A percentile compares a stretch with the other conserved stretches of the same genome.
phyloP scores from a whole-genome alignment of 2,329 filamentous ascomycete genomes.

The Rutstroemia sp. region DNA sequence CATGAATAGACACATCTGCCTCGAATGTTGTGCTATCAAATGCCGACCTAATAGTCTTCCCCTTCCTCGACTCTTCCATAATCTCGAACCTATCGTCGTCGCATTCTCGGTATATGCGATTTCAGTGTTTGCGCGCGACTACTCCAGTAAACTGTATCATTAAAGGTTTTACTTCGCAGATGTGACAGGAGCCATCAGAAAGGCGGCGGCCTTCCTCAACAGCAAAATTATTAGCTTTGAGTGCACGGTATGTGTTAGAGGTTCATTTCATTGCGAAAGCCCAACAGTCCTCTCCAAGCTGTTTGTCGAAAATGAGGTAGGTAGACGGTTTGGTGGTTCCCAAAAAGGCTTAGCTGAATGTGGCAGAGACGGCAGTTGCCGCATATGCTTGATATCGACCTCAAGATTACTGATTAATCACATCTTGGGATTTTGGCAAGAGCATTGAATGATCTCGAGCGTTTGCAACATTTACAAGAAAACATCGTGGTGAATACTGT shows the following conservation, averaged over 20 bases:
- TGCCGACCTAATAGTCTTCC: slow-evolving; percentile 56
- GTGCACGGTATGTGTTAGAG: no score
- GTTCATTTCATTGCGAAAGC: no score
- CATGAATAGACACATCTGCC: slow-evolving; percentile 73
- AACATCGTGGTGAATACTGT: no score
- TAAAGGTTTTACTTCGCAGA: neutral
- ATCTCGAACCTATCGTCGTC: slow-evolving; percentile 10
- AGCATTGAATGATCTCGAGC: no score
- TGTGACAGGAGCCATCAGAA: neutral
- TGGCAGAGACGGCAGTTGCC: slow-evolving; percentile 3
- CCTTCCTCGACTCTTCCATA: slow-evolving; percentile 40
- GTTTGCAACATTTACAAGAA: no score
- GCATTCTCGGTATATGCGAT: slow-evolving; percentile 10
- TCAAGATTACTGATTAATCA: neutral
- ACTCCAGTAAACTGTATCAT: neutral
- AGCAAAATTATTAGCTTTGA: no score
- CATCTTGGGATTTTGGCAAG: neutral
- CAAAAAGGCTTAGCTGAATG: neutral
- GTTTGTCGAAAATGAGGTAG: neutral
- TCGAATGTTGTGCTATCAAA: slow-evolving; percentile 86
- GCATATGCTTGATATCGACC: neutral
- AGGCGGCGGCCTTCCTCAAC: no score
- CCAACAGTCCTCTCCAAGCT: neutral
- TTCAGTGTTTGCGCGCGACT: no score
- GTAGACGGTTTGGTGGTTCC: neutral